phyloP scores from a whole-genome alignment of 352 stramenopile genomes.

The Globisporangium irregulare region DNA sequence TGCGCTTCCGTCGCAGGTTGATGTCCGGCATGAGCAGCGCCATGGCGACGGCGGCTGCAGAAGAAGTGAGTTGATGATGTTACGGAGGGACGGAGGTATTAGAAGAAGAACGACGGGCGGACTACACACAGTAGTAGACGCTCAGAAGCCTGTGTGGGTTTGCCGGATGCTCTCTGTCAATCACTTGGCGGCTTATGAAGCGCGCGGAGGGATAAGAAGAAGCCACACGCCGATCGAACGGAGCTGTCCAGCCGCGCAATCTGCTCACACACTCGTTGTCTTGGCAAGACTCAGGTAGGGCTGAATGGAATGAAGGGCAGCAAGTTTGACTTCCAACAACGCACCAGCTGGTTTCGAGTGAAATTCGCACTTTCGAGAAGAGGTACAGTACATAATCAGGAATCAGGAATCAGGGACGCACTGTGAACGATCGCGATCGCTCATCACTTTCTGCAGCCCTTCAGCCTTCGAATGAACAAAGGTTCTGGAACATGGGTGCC shows the following conservation, averaged over 20 bases:
- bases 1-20: slow-evolving; percentile 59
- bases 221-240: neutral
- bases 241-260: neutral
- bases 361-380: neutral
- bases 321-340: neutral
- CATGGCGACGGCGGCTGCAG: slow-evolving; percentile 27
- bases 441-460: neutral
- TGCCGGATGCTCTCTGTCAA: no score
- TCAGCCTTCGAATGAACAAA: neutral
- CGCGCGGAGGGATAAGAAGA: neutral
- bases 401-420: neutral
- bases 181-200: neutral
- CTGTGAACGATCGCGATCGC: neutral
- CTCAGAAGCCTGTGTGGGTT: neutral
- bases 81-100: neutral
- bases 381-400: neutral
- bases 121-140: neutral
- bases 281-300: neutral
- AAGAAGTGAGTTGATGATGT: neutral
- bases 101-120: neutral
- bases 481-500: no score
- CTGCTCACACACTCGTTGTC: neutral
- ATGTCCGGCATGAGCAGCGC: slow-evolving; percentile 66
- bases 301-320: slow-evolving; percentile 2
- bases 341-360: neutral